Evolutionary conservation across 2,329 filamentous ascomycete genomes (phyloP), one percentile per base, ranked within the genome.

Genomic region (Zymoseptoria ardabiliae): DNA sequence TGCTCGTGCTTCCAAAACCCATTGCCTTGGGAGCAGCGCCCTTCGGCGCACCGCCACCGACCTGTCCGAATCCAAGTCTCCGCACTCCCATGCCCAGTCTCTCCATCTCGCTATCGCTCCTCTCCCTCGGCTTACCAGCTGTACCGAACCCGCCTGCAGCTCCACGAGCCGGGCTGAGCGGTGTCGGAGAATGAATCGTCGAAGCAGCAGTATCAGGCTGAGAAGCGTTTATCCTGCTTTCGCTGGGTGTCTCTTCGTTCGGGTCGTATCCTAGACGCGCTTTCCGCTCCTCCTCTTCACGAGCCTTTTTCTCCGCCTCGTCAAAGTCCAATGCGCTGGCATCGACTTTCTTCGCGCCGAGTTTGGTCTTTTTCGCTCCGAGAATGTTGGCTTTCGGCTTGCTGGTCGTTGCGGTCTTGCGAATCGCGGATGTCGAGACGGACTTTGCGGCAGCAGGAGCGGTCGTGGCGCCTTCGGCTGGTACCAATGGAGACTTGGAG

Each of bases 231-330:
- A 77, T 74, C 35, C 73, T 67, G 35, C 74, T 74, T 62, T 77
- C 75, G 9, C 60, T 63, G 8, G 76, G 74, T 74, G 82, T 75
- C 66, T 96, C 93, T 20, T 91, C 92, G 64, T 97, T 89, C 0
- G 92, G 91, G 69, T 99, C 91, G 71, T 99, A 99, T 48, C 94
- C 94, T 21, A 99, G 80, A 77, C 96, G 96, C 73, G 88, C 91
- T 72, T 97, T 94, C 66, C 94, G 87, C 75, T 97, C 94, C 2
- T 92, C 94, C 76, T 99, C 94, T 76, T 97, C 94, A 75, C 93
- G 96, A 50, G 94, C 94, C 77, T 95, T 96, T 76, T 90, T 91
- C 80, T 99, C 94, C 2, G 92, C 94, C 74, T 93, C 94, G 65
- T 99, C 94, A 70, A 99, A 99, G 77, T 99, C 93, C 63, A 99